phyloP scores from a whole-genome alignment of 352 stramenopile species.

The Globisporangium nagaii region DNA sequence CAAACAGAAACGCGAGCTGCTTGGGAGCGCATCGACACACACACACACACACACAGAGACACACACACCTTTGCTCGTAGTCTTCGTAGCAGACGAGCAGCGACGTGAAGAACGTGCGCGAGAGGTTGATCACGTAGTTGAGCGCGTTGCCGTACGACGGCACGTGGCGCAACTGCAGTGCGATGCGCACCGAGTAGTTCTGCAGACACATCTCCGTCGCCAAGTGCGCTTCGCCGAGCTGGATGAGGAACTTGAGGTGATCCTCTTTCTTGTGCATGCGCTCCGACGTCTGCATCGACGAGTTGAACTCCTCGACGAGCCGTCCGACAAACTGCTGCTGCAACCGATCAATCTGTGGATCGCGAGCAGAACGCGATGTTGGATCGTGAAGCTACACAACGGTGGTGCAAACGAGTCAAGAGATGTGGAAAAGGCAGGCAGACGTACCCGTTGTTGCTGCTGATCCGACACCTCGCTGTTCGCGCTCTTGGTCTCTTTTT shows the following conservation, averaged over 20 bases:
- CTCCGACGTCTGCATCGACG: conserved; percentile 70
- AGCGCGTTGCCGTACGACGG: conserved; percentile 66
- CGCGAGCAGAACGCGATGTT: too few relatives aligned
- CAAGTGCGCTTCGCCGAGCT: conserved; percentile 54
- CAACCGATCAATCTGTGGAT: conserved; percentile 39
- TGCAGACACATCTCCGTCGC: conserved; percentile 80
- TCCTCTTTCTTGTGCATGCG: conserved; percentile 81
- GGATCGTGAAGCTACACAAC: too few relatives aligned
- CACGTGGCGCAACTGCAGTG: conserved; percentile 66
- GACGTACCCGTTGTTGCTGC: conserved; percentile 41
- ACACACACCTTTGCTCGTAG: conserved; percentile 53
- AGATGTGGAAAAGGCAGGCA: not conserved
- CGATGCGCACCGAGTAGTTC: conserved; percentile 78
- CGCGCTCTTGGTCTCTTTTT: conserved; percentile 28
- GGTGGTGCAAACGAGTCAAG: not conserved
- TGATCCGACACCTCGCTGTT: conserved; percentile 24
- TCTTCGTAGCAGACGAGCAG: conserved; percentile 81
- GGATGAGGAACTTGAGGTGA: conserved; percentile 70
- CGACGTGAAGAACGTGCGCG: conserved; percentile 81
- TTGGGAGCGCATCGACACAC: too few relatives aligned
- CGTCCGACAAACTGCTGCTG: conserved; percentile 48
- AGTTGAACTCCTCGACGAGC: conserved; percentile 72
- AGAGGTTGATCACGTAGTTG: conserved; percentile 82
- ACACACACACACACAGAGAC: not conserved
- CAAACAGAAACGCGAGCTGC: too few relatives aligned